Base-by-base conservation (phyloP, 306 rosid genomes). In the Glycine tomentella region DNA sequence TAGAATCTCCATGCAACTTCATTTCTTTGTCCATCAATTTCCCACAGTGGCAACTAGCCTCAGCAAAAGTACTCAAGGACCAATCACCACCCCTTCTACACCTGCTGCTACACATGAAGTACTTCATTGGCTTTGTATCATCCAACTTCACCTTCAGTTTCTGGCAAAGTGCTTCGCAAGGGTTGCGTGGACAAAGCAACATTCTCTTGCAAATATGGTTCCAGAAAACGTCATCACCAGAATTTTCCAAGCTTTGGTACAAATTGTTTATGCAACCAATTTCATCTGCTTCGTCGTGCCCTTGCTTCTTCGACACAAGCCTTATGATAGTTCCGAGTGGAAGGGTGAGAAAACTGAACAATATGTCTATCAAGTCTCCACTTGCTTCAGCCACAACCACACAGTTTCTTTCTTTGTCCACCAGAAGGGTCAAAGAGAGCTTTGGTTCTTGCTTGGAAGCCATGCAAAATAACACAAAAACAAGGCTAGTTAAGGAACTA, bases 271-370 rank as follows among this genome's bases (percentile, higher is more conserved):
- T 31, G 67, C 87, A 79, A 20, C 87, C 87, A 74, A 72, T 20
- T 3, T 78, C 72, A 14, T 36, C 33, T 63, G 63, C 71, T 34
- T 66, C 64, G 53, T 74, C 3, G 13, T 48, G 20, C 4, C 7
- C 33, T n/a, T 66, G 76, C 3, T 61, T 75, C 3, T 80, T 76
- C 11, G 46, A 62, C 9, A 84, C 36, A 13, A 70, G 51, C 8
- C 76, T 61, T 16, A 62, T 55, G 57, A 84, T 76, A 4, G 85
- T 84, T 63, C 82, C 87, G 40, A 80, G 14, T 44, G 80, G 87
- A 84, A 80, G 85, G 34, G 82, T 75, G 17, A 84, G 79, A 70
- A 84, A 84, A 25, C 82, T 76, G 9, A 80, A 84, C 45, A 84
- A 82, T 53, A 72, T 76, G 46, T 84, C 84, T 45, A 80, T 42